These are phyloP conservation scores for Vitis hybrid DNA, from an alignment of 177 flowering plant genomes.

Conservation along the genomic window DNA sequence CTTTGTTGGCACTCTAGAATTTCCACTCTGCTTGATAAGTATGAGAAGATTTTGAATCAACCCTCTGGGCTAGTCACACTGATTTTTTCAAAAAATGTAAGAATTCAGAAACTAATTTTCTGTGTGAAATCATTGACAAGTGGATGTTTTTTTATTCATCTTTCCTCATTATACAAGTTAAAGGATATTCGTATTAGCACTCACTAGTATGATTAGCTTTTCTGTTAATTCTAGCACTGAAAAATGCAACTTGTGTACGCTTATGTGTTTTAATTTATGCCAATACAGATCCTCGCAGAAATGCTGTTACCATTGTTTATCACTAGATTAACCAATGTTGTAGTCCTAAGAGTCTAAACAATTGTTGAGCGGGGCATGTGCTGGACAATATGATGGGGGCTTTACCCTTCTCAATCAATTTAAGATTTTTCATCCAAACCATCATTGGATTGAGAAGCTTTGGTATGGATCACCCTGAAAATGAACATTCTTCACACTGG, in stretches of 20 bases:
- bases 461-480: no score
- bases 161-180: background rate
- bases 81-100: background rate
- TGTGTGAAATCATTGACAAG: background rate
- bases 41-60: background rate
- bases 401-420: no score
- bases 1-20: background rate
- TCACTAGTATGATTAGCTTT: background rate
- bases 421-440: no score
- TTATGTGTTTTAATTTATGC: background rate
- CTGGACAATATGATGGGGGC: no score
- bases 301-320: background rate
- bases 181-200: background rate
- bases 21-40: background rate
- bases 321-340: background rate
- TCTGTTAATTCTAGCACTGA: conserved; percentile 1
- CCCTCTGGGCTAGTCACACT: background rate
- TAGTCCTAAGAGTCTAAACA: background rate
- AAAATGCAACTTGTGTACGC: background rate
- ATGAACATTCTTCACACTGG: no score
- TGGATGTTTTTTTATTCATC: background rate
- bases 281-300: background rate
- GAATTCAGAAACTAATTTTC: background rate
- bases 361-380: no score
- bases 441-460: no score